Conservation (phyloP, 2,329 filamentous ascomycete genomes). For the Nigrospora osmanthi region DNA sequence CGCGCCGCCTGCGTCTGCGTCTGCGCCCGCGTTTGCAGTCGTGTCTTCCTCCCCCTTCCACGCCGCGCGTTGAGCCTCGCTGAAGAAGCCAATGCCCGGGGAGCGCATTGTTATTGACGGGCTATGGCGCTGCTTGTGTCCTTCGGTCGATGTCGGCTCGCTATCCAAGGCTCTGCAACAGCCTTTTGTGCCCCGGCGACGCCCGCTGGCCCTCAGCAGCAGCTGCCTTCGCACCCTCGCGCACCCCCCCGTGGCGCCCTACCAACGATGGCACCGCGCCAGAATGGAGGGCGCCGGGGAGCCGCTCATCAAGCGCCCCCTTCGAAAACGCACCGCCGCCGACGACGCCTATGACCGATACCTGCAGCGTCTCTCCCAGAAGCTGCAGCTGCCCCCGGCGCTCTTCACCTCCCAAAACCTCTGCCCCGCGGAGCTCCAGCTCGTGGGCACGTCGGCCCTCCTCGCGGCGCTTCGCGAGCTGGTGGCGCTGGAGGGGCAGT, state of each 20-base stretch:
- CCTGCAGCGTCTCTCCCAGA: background rate
- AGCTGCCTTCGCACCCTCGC: too few species aligned
- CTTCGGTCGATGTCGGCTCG: slow-evolving; percentile 36
- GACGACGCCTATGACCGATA: slow-evolving; percentile 1
- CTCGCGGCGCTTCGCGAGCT: slow-evolving; percentile 39
- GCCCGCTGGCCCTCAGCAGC: background rate
- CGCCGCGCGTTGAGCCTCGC: too few species aligned
- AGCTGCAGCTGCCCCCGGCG: slow-evolving; percentile 10
- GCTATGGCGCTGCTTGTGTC: slow-evolving; percentile 57
- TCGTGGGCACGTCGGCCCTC: slow-evolving; percentile 27
- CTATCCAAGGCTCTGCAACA: slow-evolving; percentile 23
- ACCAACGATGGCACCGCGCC: too few species aligned
- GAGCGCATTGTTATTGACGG: slow-evolving; percentile 42
- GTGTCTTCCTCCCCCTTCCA: too few species aligned
- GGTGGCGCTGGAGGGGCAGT: slow-evolving; percentile 26
- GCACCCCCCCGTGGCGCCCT: too few species aligned
- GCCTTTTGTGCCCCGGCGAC: slow-evolving; percentile 10
- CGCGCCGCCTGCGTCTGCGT: too few species aligned
- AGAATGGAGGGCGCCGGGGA: too few species aligned
- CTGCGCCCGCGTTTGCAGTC: too few species aligned
- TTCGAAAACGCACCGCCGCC: background rate
- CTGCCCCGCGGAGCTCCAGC: slow-evolving; percentile 12
- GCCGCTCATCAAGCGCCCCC: background rate
- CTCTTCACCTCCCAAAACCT: slow-evolving; percentile 12
- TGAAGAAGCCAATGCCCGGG: slow-evolving; percentile 21